Conservation (phyloP, 495 filamentous ascomycete species). For the Massariosphaeria phaeospora region DNA sequence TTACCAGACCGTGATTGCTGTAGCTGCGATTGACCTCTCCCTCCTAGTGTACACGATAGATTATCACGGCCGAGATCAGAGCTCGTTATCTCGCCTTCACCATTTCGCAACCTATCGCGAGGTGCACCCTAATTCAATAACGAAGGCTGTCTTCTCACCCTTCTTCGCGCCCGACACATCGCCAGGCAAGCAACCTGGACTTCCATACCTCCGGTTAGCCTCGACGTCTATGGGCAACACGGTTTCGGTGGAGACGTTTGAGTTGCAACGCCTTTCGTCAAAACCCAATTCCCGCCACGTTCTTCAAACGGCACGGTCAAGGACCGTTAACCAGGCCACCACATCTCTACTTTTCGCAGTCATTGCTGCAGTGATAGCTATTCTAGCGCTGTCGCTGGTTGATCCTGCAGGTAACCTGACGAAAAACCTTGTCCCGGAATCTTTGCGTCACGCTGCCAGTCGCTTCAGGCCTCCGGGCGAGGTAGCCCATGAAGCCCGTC, state of each 20-base stretch:
- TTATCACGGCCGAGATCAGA: conserved; percentile 43
- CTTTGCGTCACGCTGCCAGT: conserved; percentile 35
- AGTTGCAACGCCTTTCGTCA: conserved; percentile 52
- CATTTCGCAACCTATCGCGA: conserved; percentile 60
- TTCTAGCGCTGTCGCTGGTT: conserved; percentile 60
- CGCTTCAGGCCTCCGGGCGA: conserved; percentile 23
- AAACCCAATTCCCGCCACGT: conserved; percentile 61
- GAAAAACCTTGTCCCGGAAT: conserved; percentile 49
- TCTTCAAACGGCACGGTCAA: conserved; percentile 53
- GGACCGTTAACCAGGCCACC: conserved; percentile 46
- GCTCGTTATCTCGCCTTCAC: conserved; percentile 54
- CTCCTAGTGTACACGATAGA: conserved; percentile 73
- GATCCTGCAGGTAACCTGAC: conserved; percentile 60
- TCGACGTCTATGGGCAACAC: conserved; percentile 82
- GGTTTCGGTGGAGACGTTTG: conserved; percentile 76
- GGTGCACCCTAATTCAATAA: conserved; percentile 40
- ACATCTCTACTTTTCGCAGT: conserved; percentile 44
- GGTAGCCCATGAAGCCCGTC: neutral
- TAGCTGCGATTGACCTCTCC: conserved; percentile 73
- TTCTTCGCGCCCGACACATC: conserved; percentile 43
- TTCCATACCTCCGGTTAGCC: conserved; percentile 70
- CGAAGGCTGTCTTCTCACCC: conserved; percentile 41
- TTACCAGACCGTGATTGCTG: conserved; percentile 72
- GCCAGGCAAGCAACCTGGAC: conserved; percentile 32
- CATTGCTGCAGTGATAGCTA: conserved; percentile 50